A percentile compares a stretch with the other conserved stretches of the same genome.
Conservation (phyloP, 192 early-diverging fungal species). For the Entomortierella lignicola region DNA sequence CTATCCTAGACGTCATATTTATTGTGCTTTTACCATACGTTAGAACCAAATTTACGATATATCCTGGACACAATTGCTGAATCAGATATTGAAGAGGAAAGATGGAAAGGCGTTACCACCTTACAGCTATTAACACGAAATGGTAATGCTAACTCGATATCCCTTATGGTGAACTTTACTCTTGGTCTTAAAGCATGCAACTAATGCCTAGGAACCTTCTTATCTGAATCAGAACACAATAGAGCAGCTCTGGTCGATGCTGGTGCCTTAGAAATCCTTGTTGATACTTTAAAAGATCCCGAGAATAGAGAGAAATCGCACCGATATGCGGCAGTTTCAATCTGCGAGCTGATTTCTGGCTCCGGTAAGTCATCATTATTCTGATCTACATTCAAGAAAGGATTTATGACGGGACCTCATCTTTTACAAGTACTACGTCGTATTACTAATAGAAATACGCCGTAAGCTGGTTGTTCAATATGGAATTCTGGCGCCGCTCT, state of each 20-base stretch:
- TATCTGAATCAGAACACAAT: conserved; percentile 65
- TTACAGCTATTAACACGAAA: conserved; percentile 74
- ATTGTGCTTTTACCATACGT: neutral
- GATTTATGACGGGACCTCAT: too few species aligned
- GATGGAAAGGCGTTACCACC: conserved; percentile 69
- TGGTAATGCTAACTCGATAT: conserved; percentile 50
- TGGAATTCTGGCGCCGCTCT: conserved; percentile 71
- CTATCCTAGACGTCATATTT: neutral
- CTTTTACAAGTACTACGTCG: too few species aligned
- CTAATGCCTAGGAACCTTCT: neutral
- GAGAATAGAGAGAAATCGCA: conserved; percentile 66
- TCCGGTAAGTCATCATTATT: conserved; percentile 54
- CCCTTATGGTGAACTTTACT: too few species aligned
- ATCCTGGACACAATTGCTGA: conserved; percentile 67
- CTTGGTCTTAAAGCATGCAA: too few species aligned
- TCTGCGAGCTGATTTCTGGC: conserved; percentile 75
- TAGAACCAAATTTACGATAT: conserved; percentile 65
- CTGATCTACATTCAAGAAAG: too few species aligned
- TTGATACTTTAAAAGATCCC: conserved; percentile 63
- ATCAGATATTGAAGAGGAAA: conserved; percentile 56
- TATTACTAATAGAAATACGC: conserved; percentile 58
- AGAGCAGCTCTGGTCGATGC: conserved; percentile 61
- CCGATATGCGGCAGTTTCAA: conserved; percentile 72
- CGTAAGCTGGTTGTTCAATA: conserved; percentile 69
- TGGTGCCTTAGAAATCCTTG: conserved; percentile 72